Evolutionary conservation across 306 rosid genomes (phyloP).

Genomic region (Sophora flavescens): DNA sequence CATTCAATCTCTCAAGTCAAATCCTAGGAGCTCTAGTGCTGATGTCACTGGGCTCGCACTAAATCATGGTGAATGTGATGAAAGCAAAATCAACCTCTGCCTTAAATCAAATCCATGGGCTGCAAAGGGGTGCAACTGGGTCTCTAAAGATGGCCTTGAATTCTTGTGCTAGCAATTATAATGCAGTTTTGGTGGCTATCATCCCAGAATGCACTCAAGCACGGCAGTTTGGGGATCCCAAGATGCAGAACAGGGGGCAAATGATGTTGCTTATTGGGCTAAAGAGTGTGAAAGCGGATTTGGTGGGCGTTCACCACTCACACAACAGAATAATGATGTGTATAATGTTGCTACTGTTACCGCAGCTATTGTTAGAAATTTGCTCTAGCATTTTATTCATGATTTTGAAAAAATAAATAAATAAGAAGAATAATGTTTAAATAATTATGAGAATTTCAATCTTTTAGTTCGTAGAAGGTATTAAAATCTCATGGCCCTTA

Average conservation of each 20-base stretch:
- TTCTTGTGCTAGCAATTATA: slow-evolving; percentile 44
- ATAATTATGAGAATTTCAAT: too few relatives aligned
- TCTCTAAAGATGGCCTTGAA: slow-evolving; percentile 19
- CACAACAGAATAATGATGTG: slow-evolving; percentile 44
- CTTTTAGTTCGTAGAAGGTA: too few relatives aligned
- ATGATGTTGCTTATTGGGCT: slow-evolving; percentile 54
- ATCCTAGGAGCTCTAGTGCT: slow-evolving; percentile 39
- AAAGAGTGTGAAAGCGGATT: slow-evolving; percentile 52
- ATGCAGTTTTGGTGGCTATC: slow-evolving; percentile 27
- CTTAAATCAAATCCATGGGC: slow-evolving; percentile 28
- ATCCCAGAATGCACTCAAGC: slow-evolving; percentile 51
- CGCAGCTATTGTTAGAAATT: too few relatives aligned
- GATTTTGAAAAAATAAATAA: too few relatives aligned
- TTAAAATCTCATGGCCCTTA: too few relatives aligned
- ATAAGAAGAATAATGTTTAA: too few relatives aligned
- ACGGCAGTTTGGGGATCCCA: slow-evolving; percentile 10
- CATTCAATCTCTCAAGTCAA: slow-evolving; percentile 41
- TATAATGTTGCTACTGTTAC: slow-evolving; percentile 20
- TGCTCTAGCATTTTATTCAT: too few relatives aligned
- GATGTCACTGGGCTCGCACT: slow-evolving; percentile 48
- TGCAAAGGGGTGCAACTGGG: not conserved
- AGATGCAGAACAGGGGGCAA: slow-evolving; percentile 53
- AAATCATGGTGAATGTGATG: slow-evolving; percentile 45
- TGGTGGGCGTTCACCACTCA: slow-evolving; percentile 45
- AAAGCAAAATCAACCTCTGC: slow-evolving; percentile 3